Conservation (phyloP, 2,329 filamentous ascomycete species). For the Akanthomyces dipterigenus region DNA sequence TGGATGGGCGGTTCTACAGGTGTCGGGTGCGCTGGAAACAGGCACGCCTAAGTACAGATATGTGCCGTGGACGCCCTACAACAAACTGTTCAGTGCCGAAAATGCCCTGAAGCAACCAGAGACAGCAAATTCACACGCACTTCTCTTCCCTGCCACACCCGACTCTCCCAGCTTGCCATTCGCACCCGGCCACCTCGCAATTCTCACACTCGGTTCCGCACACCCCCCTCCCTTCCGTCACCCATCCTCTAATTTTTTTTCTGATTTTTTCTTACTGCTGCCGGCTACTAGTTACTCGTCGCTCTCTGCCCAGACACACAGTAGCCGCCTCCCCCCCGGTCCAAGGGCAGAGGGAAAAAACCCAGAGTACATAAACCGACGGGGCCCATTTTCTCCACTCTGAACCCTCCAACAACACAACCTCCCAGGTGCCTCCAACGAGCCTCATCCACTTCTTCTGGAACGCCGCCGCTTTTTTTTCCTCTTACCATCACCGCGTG, state of each 20-base stretch:
- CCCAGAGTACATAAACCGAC: slow-evolving; percentile 11
- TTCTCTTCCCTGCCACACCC: not conserved
- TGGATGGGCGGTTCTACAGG: not conserved
- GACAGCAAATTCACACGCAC: not conserved
- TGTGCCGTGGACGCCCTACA: not conserved
- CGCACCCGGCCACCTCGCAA: slow-evolving; percentile 5
- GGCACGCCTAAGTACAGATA: too few relatives aligned
- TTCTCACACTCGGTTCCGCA: not conserved
- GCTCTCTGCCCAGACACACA: slow-evolving; percentile 3
- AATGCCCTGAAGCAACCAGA: not conserved
- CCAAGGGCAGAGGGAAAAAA: slow-evolving; percentile 10
- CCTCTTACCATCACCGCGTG: slow-evolving; percentile 7
- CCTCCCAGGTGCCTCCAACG: slow-evolving; percentile 12
- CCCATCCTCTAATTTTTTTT: slow-evolving; percentile 9
- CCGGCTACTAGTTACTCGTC: slow-evolving; percentile 3
- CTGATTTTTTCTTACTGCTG: not conserved
- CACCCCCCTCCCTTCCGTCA: not conserved
- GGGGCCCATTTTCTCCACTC: slow-evolving; percentile 14
- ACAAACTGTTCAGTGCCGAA: not conserved
- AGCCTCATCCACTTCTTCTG: slow-evolving; percentile 14
- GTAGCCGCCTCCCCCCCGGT: slow-evolving; percentile 2
- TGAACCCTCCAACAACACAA: slow-evolving; percentile 14
- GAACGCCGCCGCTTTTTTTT: slow-evolving; percentile 14
- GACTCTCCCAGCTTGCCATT: not conserved
- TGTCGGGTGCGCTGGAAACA: not conserved